A percentile compares a stretch with the other conserved stretches of the same genome.
These are phyloP conservation scores for Penicillium silybi DNA, from an alignment of 495 filamentous ascomycete species.

Conservation along the genomic window DNA sequence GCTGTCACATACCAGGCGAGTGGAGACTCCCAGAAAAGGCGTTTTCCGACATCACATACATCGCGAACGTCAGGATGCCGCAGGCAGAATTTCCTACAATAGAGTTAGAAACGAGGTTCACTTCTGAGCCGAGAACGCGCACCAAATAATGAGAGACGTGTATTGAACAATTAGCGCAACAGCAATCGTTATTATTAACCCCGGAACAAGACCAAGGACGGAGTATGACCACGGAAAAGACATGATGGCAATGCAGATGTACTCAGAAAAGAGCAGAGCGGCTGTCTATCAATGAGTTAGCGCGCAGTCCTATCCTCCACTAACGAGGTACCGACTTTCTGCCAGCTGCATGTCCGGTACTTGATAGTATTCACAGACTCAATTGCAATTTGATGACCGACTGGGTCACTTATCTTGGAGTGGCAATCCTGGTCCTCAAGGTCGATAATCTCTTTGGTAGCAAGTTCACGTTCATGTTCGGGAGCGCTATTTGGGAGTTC, in stretches of 20 bases:
- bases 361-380: conserved; percentile 55
- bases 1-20: conserved; percentile 77
- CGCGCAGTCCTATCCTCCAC: not conserved
- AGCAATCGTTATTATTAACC: conserved; percentile 73
- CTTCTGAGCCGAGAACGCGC: conserved; percentile 10
- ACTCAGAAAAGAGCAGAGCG: conserved; percentile 78
- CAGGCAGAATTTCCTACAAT: conserved; percentile 66
- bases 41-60: conserved; percentile 82
- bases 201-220: conserved; percentile 73
- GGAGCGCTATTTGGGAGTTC: not conserved
- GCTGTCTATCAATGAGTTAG: conserved; percentile 53
- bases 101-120: not conserved
- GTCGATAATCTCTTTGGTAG: not conserved
- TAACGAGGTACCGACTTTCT: conserved; percentile 51
- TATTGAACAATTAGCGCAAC: conserved; percentile 69
- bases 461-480: not conserved
- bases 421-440: not conserved
- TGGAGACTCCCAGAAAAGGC: conserved; percentile 69
- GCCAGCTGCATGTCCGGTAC: conserved; percentile 83
- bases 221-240: conserved; percentile 85
- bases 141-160: conserved; percentile 76
- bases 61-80: conserved; percentile 78
- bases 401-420: not conserved
- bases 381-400: not conserved
- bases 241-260: conserved; percentile 89